Evolutionary conservation across 352 stramenopile species (phyloP).

Genomic region (Vaucheria bursata): DNA sequence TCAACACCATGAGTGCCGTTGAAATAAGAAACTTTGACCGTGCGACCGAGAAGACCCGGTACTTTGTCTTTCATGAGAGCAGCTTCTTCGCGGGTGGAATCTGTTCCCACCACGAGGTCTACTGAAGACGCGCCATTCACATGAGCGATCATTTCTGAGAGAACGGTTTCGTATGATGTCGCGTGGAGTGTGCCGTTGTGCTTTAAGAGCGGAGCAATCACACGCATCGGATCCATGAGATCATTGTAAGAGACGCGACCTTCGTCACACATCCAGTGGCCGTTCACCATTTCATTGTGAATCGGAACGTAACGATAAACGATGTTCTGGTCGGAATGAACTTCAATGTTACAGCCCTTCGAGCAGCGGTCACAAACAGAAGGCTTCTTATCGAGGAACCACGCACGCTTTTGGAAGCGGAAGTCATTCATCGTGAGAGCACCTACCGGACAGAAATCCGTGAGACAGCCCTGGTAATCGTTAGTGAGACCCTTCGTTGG

Average conservation of each 20-base stretch:
- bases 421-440: slow-evolving; percentile 54
- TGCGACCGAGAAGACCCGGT: not conserved
- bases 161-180: not conserved
- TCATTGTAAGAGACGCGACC: not conserved
- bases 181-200: not conserved
- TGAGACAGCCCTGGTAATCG: slow-evolving; percentile 45
- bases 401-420: slow-evolving; percentile 39
- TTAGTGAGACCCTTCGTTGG: not conserved
- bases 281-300: not conserved
- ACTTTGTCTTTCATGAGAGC: not conserved
- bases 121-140: not conserved
- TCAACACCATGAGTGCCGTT: too few species aligned
- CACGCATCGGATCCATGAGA: not conserved
- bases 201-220: not conserved
- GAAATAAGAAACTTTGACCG: not conserved
- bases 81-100: not conserved
- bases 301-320: not conserved
- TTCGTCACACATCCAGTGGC: slow-evolving; percentile 1
- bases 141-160: not conserved
- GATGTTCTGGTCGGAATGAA: not conserved
- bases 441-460: slow-evolving; percentile 55
- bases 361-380: not conserved
- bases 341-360: slow-evolving; percentile 1
- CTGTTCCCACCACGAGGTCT: not conserved
- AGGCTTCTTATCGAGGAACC: slow-evolving; percentile 6